Evolutionary conservation across 2,329 filamentous ascomycete species (phyloP).

Genomic region (Exophiala viscosa): DNA sequence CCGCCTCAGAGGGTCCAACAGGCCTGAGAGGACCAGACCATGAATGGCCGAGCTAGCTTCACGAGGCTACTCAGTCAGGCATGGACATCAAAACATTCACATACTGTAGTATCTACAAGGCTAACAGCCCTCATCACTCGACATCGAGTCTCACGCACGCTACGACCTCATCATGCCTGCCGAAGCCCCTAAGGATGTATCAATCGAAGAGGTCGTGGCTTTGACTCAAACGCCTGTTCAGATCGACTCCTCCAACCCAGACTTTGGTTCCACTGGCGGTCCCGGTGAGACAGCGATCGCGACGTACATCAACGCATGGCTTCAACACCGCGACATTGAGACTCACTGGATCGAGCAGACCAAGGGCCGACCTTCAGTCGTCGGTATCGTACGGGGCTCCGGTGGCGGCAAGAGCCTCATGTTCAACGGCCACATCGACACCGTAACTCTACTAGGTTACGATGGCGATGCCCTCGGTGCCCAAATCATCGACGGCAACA

Average conservation of each 20-base stretch:
- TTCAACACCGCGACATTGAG: neutral
- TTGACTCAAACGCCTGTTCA: neutral
- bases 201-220: slow-evolving; percentile 3
- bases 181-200: too few species aligned
- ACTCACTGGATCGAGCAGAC: neutral
- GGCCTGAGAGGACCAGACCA: too few species aligned
- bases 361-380: neutral
- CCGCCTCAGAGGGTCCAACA: too few species aligned
- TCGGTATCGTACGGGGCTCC: neutral
- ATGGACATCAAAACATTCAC: too few species aligned
- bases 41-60: too few species aligned
- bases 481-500: slow-evolving; percentile 40
- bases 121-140: too few species aligned
- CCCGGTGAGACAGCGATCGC: neutral
- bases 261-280: neutral
- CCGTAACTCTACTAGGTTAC: slow-evolving; percentile 49
- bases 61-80: too few species aligned
- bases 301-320: neutral
- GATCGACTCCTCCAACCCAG: neutral
- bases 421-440: slow-evolving; percentile 38
- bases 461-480: slow-evolving; percentile 47
- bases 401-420: neutral
- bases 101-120: too few species aligned
- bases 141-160: too few species aligned
- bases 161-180: too few species aligned